Evolutionary conservation across 345 rosid species (phyloP).

Genomic region (Gossypium herbaceum): DNA sequence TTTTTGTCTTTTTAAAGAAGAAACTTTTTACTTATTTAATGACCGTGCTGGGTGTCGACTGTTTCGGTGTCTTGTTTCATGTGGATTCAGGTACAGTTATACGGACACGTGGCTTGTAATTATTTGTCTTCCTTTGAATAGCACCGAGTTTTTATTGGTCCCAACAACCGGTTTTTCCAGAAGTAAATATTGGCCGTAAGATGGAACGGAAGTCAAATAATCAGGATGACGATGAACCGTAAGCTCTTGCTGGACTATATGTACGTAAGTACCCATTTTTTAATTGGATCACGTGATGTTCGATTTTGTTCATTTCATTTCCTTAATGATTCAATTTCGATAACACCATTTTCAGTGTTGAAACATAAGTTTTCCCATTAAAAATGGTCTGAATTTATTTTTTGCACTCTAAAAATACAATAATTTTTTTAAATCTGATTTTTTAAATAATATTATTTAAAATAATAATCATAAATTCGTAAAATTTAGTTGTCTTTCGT

Average conservation of each 20-base stretch:
- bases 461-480: no score
- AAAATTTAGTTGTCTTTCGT: no score
- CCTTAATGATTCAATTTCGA: no score
- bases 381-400: no score
- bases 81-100: neutral
- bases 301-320: neutral
- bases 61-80: neutral
- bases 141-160: neutral
- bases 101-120: neutral
- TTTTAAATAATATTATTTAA: no score
- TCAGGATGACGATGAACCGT: neutral
- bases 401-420: no score
- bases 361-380: no score
- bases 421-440: no score
- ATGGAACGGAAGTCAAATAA: neutral
- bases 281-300: neutral
- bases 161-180: neutral
- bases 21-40: neutral
- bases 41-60: neutral
- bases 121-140: neutral
- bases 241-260: neutral
- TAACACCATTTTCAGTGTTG: no score
- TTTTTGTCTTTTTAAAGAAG: neutral
- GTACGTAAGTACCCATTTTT: neutral
- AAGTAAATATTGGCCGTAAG: neutral